phyloP scores from a whole-genome alignment of 2,329 filamentous ascomycete genomes.

The Beauveria sp. region DNA sequence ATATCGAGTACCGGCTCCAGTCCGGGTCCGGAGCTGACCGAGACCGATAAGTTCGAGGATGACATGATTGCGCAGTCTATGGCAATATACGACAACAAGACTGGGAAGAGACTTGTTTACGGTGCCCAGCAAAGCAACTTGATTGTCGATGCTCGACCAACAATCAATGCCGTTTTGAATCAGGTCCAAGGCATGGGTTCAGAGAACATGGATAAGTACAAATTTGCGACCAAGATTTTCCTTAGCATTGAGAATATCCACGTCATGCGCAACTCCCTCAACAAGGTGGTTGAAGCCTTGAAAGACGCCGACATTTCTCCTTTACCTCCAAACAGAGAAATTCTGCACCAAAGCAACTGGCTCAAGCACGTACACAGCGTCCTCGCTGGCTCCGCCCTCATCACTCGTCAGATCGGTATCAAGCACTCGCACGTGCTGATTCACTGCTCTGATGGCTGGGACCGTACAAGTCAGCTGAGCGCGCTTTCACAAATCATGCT shows the following conservation, averaged over 20 bases:
- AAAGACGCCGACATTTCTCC: conserved; percentile 88
- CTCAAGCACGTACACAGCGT: conserved; percentile 80
- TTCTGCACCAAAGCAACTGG: conserved; percentile 80
- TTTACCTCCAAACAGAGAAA: conserved; percentile 72
- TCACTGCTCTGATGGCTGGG: conserved; percentile 98
- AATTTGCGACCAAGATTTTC: conserved; percentile 82
- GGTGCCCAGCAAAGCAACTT: conserved; percentile 89
- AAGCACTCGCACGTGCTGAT: conserved; percentile 93
- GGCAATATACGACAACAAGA: conserved; percentile 47
- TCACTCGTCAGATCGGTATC: conserved; percentile 81
- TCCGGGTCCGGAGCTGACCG: conserved; percentile 44
- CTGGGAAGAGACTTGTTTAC: conserved; percentile 62
- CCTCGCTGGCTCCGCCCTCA: conserved; percentile 75
- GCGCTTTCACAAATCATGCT: conserved; percentile 87
- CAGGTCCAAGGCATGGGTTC: conserved; percentile 88
- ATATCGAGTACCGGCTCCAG: conserved; percentile 26
- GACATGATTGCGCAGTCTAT: conserved; percentile 45
- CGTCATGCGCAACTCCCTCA: conserved; percentile 88
- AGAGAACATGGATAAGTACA: conserved; percentile 97
- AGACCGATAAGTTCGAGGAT: conserved; percentile 61
- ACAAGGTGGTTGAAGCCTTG: conserved; percentile 78
- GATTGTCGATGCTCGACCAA: conserved; percentile 92
- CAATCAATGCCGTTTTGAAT: conserved; percentile 90
- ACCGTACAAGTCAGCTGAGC: conserved; percentile 90
- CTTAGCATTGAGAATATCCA: conserved; percentile 98